Conservation (phyloP, 129 eudicot species). For the Logfia minima region DNA sequence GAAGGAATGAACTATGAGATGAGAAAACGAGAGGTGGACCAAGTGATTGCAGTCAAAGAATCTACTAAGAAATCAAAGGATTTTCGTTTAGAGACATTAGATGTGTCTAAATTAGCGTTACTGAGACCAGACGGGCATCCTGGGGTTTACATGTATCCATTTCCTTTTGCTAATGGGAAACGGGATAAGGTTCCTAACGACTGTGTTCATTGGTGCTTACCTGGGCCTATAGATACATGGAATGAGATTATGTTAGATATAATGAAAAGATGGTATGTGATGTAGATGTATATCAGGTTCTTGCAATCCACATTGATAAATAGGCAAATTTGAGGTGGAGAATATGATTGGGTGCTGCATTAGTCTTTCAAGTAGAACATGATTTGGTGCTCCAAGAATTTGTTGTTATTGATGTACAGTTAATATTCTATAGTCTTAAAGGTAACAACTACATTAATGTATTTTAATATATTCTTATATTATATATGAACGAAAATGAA, state of each 20-base stretch:
- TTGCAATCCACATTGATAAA: slow-evolving; percentile 10
- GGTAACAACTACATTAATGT: slow-evolving; percentile 31
- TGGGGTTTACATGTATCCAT: slow-evolving; percentile 80
- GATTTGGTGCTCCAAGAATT: slow-evolving; percentile 17
- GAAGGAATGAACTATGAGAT: slow-evolving; percentile 75
- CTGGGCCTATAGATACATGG: slow-evolving; percentile 97
- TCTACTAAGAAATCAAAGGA: slow-evolving; percentile 23
- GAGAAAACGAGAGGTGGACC: slow-evolving; percentile 63
- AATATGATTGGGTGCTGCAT: background rate
- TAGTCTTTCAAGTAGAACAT: slow-evolving; percentile 8
- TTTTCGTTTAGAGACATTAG: slow-evolving; percentile 63
- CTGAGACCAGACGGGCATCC: slow-evolving; percentile 96
- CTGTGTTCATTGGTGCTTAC: slow-evolving; percentile 97
- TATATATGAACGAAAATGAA: background rate
- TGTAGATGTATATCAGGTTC: background rate
- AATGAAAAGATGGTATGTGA: slow-evolving; percentile 61
- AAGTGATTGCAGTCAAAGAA: slow-evolving; percentile 50
- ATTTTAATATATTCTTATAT: slow-evolving; percentile 1
- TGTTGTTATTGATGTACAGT: slow-evolving; percentile 29
- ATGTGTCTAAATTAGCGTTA: slow-evolving; percentile 66
- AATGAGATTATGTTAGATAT: slow-evolving; percentile 79
- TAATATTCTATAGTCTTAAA: slow-evolving; percentile 9
- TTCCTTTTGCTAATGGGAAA: slow-evolving; percentile 81
- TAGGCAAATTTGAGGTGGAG: background rate
- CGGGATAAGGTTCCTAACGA: slow-evolving; percentile 70